Base-by-base conservation (phyloP, 768 basidiomycete genomes). In the Fistulinella prunicolor region DNA sequence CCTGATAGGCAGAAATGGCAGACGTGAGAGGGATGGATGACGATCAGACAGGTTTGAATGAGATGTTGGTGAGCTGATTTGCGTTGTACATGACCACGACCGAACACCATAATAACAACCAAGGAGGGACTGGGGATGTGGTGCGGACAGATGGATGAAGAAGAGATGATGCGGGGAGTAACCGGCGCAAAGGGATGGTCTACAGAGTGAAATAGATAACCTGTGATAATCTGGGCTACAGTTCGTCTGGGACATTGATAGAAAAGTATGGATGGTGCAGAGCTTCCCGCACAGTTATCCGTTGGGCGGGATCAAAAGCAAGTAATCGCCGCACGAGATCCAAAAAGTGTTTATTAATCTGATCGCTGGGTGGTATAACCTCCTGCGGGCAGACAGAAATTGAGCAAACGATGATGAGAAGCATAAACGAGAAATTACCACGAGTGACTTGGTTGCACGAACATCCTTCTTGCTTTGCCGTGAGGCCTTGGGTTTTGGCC, bases 401-500 rank as follows among this genome's bases (percentile, higher is more conserved):
- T 55, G 22, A 56, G 40, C 40, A 9, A 42, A 50, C 14, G 22
- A 37, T 9, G 5, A 30, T 13, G 26, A 32, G 34, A 24, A 41
- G 21, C 1, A 21, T 28, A 38, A 26, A 44, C 6, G 29, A 75
- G 81, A 45, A 42, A 26, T 63, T 55, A 94, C 93, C 73, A 79
- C 71, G 30, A 96, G 72, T 38, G 82, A 73, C 59, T 85, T 82
- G 58, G 93, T 93, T 21, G 85, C 82, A 46, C 85, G 85, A 35
- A 99, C 94, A 59, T 95, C 96, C 69, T 94, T 95, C 74, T 84
- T 86, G 69, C 90, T 94, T 66, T 94, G 89, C 61, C 88, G 83
- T 4, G 87, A 81, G 23, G 91, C 87, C 66, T 86, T 86, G 9
- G 91, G 74, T 62, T 89, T 90, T 0, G 96, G 95, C 86, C 90